These are phyloP conservation scores for Apiospora saccharicola DNA, from an alignment of 2,329 filamentous ascomycete genomes.

Conservation along the genomic window DNA sequence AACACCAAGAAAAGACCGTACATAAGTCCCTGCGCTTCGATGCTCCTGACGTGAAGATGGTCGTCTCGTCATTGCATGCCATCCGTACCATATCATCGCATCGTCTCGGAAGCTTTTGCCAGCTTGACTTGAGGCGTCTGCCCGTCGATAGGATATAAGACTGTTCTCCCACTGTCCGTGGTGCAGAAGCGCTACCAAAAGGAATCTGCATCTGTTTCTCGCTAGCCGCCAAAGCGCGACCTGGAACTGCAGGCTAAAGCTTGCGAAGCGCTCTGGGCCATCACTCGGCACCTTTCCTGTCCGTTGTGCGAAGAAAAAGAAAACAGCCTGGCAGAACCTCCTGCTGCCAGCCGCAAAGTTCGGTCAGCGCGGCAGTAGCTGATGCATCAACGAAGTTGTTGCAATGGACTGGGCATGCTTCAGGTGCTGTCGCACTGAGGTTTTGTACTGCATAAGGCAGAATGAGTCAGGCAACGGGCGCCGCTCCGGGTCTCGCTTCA, in stretches of 20 bases:
- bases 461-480: not conserved
- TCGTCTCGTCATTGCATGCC: not conserved
- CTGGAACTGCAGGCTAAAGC: constrained; percentile 3
- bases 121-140: not conserved
- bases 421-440: not conserved
- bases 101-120: not conserved
- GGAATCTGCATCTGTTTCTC: not conserved
- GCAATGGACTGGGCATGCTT: not conserved
- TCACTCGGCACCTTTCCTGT: not conserved
- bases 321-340: not conserved
- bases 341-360: not conserved
- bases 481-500: not conserved
- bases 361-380: not conserved
- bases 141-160: not conserved
- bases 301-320: not conserved
- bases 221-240: not conserved
- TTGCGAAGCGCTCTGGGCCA: constrained; percentile 4
- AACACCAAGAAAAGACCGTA: not conserved
- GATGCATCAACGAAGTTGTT: not conserved
- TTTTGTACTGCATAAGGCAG: not conserved
- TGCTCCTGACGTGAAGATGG: not conserved
- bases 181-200: not conserved
- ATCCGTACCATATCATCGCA: not conserved
- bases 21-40: not conserved
- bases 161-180: not conserved